Conservation (phyloP, 148 eudicot genomes). For the Rhododendron ovatum region DNA sequence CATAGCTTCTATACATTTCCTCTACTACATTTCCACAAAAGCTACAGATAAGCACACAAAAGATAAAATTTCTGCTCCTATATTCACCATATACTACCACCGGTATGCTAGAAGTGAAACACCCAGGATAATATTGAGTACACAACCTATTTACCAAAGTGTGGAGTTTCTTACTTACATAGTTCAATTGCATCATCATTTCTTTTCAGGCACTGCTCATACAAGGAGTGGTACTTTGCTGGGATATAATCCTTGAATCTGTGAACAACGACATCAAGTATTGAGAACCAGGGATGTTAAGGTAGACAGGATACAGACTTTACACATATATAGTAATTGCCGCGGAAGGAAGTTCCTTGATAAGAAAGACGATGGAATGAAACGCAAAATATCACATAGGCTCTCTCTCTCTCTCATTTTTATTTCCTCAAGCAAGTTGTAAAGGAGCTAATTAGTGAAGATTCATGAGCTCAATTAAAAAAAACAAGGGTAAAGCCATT, state of each 20-base stretch:
- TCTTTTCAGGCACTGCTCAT: slow-evolving; percentile 49
- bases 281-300: neutral
- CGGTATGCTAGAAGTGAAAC: neutral
- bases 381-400: too few relatives aligned
- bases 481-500: neutral
- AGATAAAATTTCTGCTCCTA: neutral
- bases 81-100: neutral
- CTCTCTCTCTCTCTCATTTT: neutral
- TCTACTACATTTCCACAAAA: neutral
- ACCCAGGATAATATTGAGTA: neutral
- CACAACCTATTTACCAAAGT: neutral
- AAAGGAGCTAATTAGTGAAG: neutral
- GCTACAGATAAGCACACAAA: neutral
- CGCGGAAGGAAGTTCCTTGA: neutral
- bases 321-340: neutral
- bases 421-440: neutral
- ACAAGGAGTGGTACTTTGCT: slow-evolving; percentile 64
- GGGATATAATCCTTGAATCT: slow-evolving; percentile 90
- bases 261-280: slow-evolving; percentile 16
- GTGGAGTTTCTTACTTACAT: slow-evolving; percentile 10
- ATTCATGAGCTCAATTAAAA: neutral
- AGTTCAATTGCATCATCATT: slow-evolving; percentile 17
- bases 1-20: neutral
- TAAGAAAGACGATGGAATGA: neutral
- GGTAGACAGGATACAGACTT: neutral